Conservation (phyloP, 331 rosid genomes). For the Pyracantha coccinea region DNA sequence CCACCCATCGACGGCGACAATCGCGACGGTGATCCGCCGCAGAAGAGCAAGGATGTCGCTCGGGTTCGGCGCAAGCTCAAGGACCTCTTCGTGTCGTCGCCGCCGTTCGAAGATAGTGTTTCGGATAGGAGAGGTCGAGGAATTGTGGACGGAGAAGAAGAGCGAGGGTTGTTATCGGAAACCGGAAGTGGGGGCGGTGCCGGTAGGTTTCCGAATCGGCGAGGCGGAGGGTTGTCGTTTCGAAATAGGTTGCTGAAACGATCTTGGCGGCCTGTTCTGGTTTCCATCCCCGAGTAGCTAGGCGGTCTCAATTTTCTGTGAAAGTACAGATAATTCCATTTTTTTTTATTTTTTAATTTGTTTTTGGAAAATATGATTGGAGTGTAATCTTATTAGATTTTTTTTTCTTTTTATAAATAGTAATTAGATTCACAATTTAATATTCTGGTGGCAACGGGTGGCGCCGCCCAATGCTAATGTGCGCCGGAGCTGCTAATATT, state of each 20-base stretch:
- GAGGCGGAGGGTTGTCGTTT: conserved; percentile 31
- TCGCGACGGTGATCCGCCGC: conserved; percentile 18
- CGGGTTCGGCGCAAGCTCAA: conserved; percentile 58
- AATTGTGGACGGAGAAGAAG: conserved; percentile 14
- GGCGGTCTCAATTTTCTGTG: background rate
- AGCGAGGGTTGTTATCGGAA: conserved; percentile 18
- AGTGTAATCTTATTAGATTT: background rate
- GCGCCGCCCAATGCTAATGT: conserved; percentile 19
- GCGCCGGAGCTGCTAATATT: conserved; percentile 9
- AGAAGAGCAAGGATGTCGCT: conserved; percentile 25
- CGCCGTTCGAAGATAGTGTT: conserved; percentile 35
- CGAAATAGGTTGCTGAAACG: conserved; percentile 60
- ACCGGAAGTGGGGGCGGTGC: conserved; percentile 7
- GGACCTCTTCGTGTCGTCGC: conserved; percentile 76
- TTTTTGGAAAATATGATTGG: background rate
- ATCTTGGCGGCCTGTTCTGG: conserved; percentile 82
- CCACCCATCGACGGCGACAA: background rate
- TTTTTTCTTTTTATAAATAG: too few relatives aligned
- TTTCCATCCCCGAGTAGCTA: conserved; percentile 62
- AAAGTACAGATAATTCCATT: conserved; percentile 12
- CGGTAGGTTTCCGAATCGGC: conserved; percentile 23
- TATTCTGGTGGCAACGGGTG: background rate
- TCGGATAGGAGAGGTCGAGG: conserved; percentile 26
- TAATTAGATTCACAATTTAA: background rate
- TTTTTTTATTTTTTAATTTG: background rate